A percentile compares a stretch with the other conserved stretches of the same genome.
Conservation (phyloP, 164 flowering plant species). For the Vitis labrusca region DNA sequence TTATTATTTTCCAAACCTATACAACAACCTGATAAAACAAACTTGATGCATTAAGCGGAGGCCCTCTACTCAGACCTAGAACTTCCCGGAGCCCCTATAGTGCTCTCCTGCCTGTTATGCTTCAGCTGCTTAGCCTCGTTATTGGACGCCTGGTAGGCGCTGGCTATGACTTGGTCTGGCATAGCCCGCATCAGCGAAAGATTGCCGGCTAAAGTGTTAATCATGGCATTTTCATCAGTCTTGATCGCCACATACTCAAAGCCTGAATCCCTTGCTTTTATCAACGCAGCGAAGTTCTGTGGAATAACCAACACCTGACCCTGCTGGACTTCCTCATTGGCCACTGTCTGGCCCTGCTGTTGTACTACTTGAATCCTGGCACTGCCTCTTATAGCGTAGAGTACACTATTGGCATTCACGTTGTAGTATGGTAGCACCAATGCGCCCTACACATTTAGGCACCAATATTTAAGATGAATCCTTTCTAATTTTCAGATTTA, state of each 20-base stretch:
- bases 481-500: too few relatives aligned
- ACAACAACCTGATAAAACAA: too few relatives aligned
- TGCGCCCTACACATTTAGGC: conserved; percentile 40
- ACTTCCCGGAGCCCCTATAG: neutral
- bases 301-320: conserved; percentile 54
- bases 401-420: conserved; percentile 51
- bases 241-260: conserved; percentile 56
- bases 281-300: conserved; percentile 45
- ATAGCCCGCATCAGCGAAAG: conserved; percentile 41
- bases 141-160: conserved; percentile 34
- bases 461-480: too few relatives aligned
- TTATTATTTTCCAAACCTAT: too few relatives aligned
- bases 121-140: conserved; percentile 50
- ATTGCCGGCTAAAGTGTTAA: conserved; percentile 44
- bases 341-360: conserved; percentile 35
- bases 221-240: conserved; percentile 50
- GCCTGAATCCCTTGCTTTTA: conserved; percentile 39
- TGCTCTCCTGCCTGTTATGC: conserved; percentile 31
- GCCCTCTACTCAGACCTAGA: too few relatives aligned
- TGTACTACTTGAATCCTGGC: conserved; percentile 47
- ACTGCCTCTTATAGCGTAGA: conserved; percentile 48
- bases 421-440: conserved; percentile 55
- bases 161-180: conserved; percentile 47
- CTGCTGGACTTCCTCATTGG: conserved; percentile 39
- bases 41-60: too few relatives aligned